Evolutionary conservation across 1,284 basidiomycete genomes (phyloP).

Genomic region (Tranzscheliella williamsii): DNA sequence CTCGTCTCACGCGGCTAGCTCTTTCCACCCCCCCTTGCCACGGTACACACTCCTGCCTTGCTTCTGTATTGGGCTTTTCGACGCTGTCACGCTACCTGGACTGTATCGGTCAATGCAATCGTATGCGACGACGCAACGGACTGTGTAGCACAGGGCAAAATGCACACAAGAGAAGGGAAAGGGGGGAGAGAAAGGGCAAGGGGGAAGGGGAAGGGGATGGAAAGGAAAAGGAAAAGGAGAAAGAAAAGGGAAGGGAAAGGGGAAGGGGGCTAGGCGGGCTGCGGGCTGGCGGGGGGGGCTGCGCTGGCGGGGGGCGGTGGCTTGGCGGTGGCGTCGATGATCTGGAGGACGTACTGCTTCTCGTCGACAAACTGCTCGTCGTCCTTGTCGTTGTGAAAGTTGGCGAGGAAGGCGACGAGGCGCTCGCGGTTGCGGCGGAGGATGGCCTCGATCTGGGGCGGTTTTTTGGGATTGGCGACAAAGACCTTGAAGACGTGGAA

Average conservation of each 20-base stretch:
- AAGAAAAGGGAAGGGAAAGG: background rate
- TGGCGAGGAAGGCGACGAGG: constrained; percentile 81
- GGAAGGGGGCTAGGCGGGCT: background rate
- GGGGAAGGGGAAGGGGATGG: background rate
- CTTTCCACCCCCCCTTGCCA: background rate
- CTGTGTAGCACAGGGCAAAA: no score
- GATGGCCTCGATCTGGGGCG: constrained; percentile 88
- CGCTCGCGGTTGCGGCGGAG: constrained; percentile 92
- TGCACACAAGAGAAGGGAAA: no score
- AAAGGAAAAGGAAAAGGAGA: background rate
- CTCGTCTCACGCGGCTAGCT: constrained; percentile 3
- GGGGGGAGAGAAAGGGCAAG: no score
- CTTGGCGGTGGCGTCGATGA: constrained; percentile 47
- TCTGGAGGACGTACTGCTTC: constrained; percentile 59
- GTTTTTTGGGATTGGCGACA: constrained; percentile 98
- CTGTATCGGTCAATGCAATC: no score
- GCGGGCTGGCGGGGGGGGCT: background rate
- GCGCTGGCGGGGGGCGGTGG: background rate
- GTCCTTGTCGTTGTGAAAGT: constrained; percentile 98
- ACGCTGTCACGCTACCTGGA: no score
- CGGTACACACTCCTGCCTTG: no score
- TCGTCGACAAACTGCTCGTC: constrained; percentile 61
- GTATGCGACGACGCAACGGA: no score
- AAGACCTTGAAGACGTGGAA: constrained; percentile 99
- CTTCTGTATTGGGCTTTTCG: no score